phyloP scores from a whole-genome alignment of 495 filamentous ascomycete genomes.

The Penicillium odoratum region DNA sequence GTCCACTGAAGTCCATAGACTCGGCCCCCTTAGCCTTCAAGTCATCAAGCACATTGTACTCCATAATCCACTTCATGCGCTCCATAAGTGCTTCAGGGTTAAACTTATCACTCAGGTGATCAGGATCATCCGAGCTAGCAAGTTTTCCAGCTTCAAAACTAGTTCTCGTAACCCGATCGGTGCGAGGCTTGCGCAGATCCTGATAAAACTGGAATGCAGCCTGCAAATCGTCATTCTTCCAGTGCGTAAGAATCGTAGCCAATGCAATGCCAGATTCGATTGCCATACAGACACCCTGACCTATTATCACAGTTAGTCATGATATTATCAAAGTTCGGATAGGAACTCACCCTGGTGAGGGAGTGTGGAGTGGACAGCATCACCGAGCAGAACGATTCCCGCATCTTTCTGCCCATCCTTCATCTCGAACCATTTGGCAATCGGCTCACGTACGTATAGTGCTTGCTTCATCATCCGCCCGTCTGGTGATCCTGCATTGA shows the following conservation, averaged over 20 bases:
- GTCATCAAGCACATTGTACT: constrained; percentile 35
- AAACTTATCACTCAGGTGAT: constrained; percentile 24
- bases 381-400: constrained; percentile 30
- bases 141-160: constrained; percentile 32
- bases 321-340: background rate
- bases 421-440: constrained; percentile 31
- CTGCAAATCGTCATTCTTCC: constrained; percentile 25
- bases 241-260: constrained; percentile 29
- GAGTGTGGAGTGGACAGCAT: constrained; percentile 32
- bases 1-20: constrained; percentile 20
- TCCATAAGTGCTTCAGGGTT: constrained; percentile 26
- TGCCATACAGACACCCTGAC: constrained; percentile 33
- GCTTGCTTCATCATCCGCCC: constrained; percentile 33
- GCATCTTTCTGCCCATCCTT: constrained; percentile 24
- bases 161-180: constrained; percentile 29
- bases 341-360: constrained; percentile 29
- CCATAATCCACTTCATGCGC: constrained; percentile 37
- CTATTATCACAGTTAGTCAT: constrained; percentile 10
- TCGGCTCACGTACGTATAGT: constrained; percentile 29
- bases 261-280: constrained; percentile 34
- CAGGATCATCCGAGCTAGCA: constrained; percentile 27
- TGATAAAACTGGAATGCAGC: constrained; percentile 33
- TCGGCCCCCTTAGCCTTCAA: constrained; percentile 24
- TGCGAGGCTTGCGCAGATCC: constrained; percentile 31
- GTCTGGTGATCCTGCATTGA: constrained; percentile 23